A percentile compares a stretch with the other conserved stretches of the same genome.
phyloP scores from a whole-genome alignment of 140 eudicot species.

The Anethum foeniculum region DNA sequence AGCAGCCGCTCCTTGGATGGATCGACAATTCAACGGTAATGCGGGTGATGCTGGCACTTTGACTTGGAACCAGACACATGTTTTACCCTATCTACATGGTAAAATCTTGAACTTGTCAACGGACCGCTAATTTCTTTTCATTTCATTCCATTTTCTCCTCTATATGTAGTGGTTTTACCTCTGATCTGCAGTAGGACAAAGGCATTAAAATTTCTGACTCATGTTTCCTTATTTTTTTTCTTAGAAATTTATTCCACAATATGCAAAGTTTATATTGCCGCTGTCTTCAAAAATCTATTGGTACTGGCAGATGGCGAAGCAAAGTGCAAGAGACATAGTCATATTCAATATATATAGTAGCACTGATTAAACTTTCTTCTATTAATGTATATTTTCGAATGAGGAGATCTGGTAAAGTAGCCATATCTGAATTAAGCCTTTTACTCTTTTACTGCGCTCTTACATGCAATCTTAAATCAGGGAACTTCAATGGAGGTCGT shows the following conservation, averaged over 20 bases:
- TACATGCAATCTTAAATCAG: slow-evolving; percentile 15
- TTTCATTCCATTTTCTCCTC: not conserved
- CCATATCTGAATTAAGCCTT: slow-evolving; percentile 3
- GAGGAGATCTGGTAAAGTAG: not conserved
- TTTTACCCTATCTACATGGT: slow-evolving; percentile 55
- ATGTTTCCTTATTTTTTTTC: not conserved
- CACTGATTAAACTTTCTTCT: not conserved
- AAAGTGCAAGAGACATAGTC: not conserved
- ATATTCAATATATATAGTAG: not conserved
- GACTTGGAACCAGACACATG: slow-evolving; percentile 44
- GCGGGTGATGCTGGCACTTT: slow-evolving; percentile 35
- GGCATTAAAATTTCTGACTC: not conserved
- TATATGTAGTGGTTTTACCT: not conserved
- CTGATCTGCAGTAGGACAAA: not conserved
- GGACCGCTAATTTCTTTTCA: not conserved
- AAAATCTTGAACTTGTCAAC: slow-evolving; percentile 1
- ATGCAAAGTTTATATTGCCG: slow-evolving; percentile 3
- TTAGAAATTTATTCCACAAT: not conserved
- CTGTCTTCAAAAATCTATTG: not conserved
- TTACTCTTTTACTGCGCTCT: not conserved
- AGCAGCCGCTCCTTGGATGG: slow-evolving; percentile 54
- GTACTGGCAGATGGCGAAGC: not conserved
- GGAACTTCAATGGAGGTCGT: slow-evolving; percentile 42
- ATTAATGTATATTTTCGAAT: not conserved
- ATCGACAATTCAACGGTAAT: slow-evolving; percentile 34